A percentile compares a stretch with the other conserved stretches of the same genome.
Conservation (phyloP, 148 eudicot genomes). For the Polygonum maritimum region DNA sequence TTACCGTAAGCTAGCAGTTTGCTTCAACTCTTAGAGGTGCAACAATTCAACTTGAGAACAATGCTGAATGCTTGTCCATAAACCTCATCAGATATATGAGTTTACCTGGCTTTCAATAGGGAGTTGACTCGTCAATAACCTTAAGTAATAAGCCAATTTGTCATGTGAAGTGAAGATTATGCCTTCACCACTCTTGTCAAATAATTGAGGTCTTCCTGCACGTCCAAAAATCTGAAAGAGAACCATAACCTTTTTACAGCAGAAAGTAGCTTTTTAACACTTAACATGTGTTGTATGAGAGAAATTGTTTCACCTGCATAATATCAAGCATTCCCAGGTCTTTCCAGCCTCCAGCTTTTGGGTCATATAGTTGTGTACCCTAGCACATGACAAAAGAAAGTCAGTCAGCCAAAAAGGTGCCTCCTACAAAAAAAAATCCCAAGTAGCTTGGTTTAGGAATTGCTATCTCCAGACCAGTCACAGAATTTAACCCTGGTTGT, state of each 20-base stretch:
- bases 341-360: slow-evolving; percentile 99
- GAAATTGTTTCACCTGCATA: slow-evolving; percentile 63
- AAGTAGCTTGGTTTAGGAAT: no score
- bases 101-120: slow-evolving; percentile 72
- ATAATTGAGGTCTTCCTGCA: slow-evolving; percentile 98
- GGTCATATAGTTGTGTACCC: slow-evolving; percentile 98
- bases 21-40: neutral
- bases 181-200: slow-evolving; percentile 99
- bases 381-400: slow-evolving; percentile 20
- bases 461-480: neutral
- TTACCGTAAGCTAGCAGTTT: neutral
- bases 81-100: neutral
- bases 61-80: neutral
- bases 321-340: slow-evolving; percentile 99
- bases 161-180: slow-evolving; percentile 92
- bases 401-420: neutral
- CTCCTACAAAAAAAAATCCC: no score
- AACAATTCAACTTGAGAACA: neutral
- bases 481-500: neutral
- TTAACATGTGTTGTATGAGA: neutral
- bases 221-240: slow-evolving; percentile 83
- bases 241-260: neutral
- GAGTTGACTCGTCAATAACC: slow-evolving; percentile 86
- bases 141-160: slow-evolving; percentile 82
- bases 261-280: neutral